These are phyloP conservation scores for Tuber brumale DNA, from an alignment of 495 filamentous ascomycete species.

Conservation along the genomic window DNA sequence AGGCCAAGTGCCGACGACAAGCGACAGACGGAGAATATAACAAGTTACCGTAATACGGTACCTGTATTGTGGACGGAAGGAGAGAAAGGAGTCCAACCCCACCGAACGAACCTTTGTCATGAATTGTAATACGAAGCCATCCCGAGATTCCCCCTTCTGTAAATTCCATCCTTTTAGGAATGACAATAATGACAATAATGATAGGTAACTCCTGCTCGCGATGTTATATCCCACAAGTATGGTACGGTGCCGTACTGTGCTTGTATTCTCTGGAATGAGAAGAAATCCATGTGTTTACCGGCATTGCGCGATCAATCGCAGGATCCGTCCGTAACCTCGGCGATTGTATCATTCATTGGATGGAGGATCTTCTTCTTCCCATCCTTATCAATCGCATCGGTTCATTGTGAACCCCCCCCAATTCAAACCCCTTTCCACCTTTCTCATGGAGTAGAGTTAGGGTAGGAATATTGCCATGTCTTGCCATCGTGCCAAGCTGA, in stretches of 20 bases:
- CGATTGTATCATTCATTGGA: neutral
- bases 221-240: neutral
- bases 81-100: neutral
- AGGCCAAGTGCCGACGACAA: neutral
- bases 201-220: neutral
- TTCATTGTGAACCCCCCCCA: too few relatives aligned
- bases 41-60: neutral
- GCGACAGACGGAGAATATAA: neutral
- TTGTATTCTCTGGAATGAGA: neutral
- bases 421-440: neutral
- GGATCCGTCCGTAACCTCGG: neutral
- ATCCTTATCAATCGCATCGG: neutral
- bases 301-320: neutral
- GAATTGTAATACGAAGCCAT: neutral
- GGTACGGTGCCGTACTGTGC: too few relatives aligned
- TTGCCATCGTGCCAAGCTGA: neutral
- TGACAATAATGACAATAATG: too few relatives aligned
- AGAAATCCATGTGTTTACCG: neutral
- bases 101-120: neutral
- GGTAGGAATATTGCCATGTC: neutral
- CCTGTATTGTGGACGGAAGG: neutral
- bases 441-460: neutral
- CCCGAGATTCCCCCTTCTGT: neutral
- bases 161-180: too few relatives aligned
- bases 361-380: neutral